phyloP scores from a whole-genome alignment of 1,139 yeast species.

The Zygosaccharomyces sapae region DNA sequence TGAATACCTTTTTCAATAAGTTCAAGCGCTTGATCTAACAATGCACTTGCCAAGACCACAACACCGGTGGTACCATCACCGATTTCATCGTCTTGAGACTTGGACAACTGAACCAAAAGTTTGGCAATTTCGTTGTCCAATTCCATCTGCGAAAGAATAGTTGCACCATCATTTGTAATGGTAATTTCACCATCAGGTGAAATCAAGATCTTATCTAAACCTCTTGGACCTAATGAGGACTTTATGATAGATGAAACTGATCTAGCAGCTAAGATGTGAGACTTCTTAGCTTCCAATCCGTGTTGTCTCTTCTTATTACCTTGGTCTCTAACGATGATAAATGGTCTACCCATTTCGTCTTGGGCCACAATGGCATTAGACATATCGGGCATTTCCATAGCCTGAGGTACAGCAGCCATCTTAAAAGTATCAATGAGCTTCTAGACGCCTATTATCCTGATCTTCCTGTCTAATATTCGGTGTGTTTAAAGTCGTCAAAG shows the following conservation, averaged over 20 bases:
- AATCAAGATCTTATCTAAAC: conserved; percentile 91
- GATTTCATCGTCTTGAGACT: conserved; percentile 96
- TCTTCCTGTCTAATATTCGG: neutral
- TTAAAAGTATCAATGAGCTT: neutral
- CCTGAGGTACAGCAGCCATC: conserved; percentile 37
- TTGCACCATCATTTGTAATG: conserved; percentile 97
- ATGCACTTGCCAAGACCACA: conserved; percentile 90
- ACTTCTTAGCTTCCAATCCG: conserved; percentile 92
- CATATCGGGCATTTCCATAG: conserved; percentile 83
- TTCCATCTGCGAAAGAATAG: conserved; percentile 93
- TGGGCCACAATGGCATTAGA: conserved; percentile 98
- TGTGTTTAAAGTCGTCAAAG: neutral
- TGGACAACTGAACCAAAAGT: conserved; percentile 85
- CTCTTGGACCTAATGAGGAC: conserved; percentile 94
- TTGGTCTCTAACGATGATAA: conserved; percentile 94
- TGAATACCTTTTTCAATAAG: conserved; percentile 95
- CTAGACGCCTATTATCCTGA: neutral
- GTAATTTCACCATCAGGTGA: conserved; percentile 96
- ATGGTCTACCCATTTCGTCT: conserved; percentile 98
- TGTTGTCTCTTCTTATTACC: conserved; percentile 88
- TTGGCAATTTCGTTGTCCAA: conserved; percentile 95
- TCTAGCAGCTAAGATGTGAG: conserved; percentile 92
- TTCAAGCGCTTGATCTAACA: conserved; percentile 90
- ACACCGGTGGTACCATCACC: conserved; percentile 99
- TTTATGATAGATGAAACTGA: conserved; percentile 89